Base-by-base conservation (phyloP, 192 early-diverging fungal species). In the Podila clonocystis region DNA sequence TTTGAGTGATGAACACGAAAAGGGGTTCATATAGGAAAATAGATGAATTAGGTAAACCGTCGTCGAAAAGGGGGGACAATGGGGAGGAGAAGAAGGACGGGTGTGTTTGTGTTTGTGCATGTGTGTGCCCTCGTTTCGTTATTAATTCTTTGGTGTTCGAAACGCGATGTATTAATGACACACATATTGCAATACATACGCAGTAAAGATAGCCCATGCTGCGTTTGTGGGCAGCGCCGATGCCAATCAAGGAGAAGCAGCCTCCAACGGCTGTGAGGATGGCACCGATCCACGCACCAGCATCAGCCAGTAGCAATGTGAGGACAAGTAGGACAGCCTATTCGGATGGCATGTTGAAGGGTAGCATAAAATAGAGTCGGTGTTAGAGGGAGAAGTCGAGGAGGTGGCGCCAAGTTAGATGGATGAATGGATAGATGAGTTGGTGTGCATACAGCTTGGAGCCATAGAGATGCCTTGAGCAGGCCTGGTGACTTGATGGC, bases 151-250 rank as follows among this genome's bases (percentile, higher is more conserved):
- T 45, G 41, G 41, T 15, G 41, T 45, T 50, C 41, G 13, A 28
- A 65, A 65, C 48, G 22, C 49, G 26, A 29, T 28, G 24, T n/a
- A 67, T 57, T 57, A 67, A 67, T 57, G 19, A 30, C 22, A 20
- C 33, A 58, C 12, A 19, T 19, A 26, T 22, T 72, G 34, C 28
- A 9, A 52, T 36, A 36, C 65, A 57, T 80, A 80, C 76, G 33
- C 65, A 68, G 33, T 80, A 80, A 19, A 80, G 70, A 33, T 80
- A 80, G 7, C 76, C 76, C 2, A 73, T 34, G 52, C 76, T 72
- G 31, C 59, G 58, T 41, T 68, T 80, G 60, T 72, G 70, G 9
- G 76, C 76, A 34, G 76, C 76, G 24, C 65, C 70, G 36, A 80
- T 49, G 28, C 76, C 76, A 59, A 72, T 63, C 9, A 61, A 17